Base-by-base conservation (phyloP, 176 grass and related monocot species). In the Thalia dealbata region DNA sequence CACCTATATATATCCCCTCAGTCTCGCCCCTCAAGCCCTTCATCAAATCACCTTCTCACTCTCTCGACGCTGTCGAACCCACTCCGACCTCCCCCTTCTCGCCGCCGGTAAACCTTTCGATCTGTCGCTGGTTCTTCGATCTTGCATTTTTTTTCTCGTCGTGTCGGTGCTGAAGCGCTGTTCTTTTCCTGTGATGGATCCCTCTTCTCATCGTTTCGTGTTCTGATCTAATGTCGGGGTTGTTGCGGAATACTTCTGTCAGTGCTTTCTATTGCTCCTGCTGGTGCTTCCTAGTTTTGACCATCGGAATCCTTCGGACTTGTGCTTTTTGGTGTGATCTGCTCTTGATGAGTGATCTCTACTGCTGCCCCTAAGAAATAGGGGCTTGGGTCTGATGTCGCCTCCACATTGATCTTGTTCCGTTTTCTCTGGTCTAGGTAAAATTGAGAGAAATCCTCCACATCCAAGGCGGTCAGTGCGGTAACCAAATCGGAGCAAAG, bases 391-490 rank as follows among this genome's bases (percentile, higher is more conserved):
- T 8, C 1, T 48, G 10, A 13, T 48, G 45, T 48, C 45, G 11
- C 11, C 45, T 9, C 45, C 32, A n/a, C n/a, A n/a, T n/a, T n/a
- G 32, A 64, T 64, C 21, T 68, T 22, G 10, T 18, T 43, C 42
- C 32, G 0, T 43, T 43, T 4, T 68, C 10, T 68, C 21, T 68
- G 19, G 44, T 68, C 18, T 24, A 68, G 65, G 65, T 0, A 62
- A 75, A 75, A 27, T 50, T 75, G 73, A 64, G 73, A 64, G 73
- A 75, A 75, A 75, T 75, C 41, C 42, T 75, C 56, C 73, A 75
- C 59, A 38, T 64, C 73, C 73, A 75, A 42, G 73, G 73, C 14
- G 73, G 58, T 16, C 73, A 64, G 38, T 75, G 73, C 58, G 73
- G 73, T 7, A 75, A 75, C 42, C 59, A 75, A 56, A 75, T 75